Evolutionary conservation across 2,329 filamentous ascomycete genomes (phyloP), one percentile per base, ranked within the genome.

Genomic region (Furcasterigmium furcatum): DNA sequence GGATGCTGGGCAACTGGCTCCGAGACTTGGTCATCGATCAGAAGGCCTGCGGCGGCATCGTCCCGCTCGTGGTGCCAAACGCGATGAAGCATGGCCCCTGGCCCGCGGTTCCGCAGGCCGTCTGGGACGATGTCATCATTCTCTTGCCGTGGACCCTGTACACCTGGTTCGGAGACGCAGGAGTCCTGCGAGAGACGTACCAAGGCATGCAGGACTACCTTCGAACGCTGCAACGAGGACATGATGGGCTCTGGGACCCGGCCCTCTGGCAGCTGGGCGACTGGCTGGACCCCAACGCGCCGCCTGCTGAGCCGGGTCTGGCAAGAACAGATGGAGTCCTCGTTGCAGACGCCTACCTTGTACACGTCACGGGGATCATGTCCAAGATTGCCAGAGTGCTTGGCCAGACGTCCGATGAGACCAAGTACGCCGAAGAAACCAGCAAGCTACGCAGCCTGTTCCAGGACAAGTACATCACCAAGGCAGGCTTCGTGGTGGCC

Each of bases 1-100:
- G 73, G 0, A 73, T 82, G 48, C 71, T 76, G 46, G 54, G 61
- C 19, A 64, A 56, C 43, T 84, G 74, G 78, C 62, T 74, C 19
- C 61, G 66, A 43, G 77, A 80, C 77, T 2, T 61, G 58, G 44
- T 61, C 57, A 0, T 62, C 66, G 48, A 57, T 59, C 53, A 55
- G 38, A 36, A 52, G 2, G 69, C 69, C 29, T 64, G 68, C n/a
- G 54, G 46, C 10, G 53, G 62, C 8, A 53, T 66, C 1, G 58
- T 63, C 1, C 58, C 67, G 1, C 52, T 66, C 5, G 53, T 70
- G 2, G 46, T 61, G 0, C 58, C 58, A 0, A 53, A 57, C 4
- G 51, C 62, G 16, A 60, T 63, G 9, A 52, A 46, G 10, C 45
- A 56, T 18, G 56, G 53, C 1, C 18, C 46, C 0, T 40, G 52